Base-by-base conservation (phyloP, 257 asterid genomes). In the Apocynum venetum region DNA sequence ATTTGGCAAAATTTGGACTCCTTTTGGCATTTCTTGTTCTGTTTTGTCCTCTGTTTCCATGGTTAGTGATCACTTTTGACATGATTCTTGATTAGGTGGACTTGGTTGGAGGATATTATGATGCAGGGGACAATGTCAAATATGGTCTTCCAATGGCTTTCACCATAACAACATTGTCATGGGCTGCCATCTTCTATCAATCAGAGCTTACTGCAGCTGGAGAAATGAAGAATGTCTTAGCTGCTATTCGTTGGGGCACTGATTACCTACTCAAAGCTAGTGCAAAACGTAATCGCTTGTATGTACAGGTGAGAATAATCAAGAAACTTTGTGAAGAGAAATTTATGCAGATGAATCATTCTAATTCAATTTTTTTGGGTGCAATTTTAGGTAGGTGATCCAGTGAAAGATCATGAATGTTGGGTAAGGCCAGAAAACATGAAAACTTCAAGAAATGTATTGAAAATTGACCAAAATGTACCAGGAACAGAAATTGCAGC, bases 401-500 rank as follows among this genome's bases (percentile, higher is more conserved):
- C 98, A 0, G 79, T 44, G 20, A 77, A 82, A 78, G 98, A 93
- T 76, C 97, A 93, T 38, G 87, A 85, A 49, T 93, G 98, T 69
- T 91, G 98, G 98, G 60, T 77, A 14, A 80, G 90, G 82, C 97
- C 98, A 25, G 97, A 91, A 75, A 86, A 88, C 88, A 90, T 93
- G 98, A 76, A 85, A 64, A 87, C 93, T 6, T 90, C 96, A 0
- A 82, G 96, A 76, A 88, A 81, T 12, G 83, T 93, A 2, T 43
- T 88, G 57, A 85, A 83, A 84, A 89, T 93, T 71, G 96, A 90
- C 51, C 64, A 66, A 13, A 79, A 43, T 41, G 72, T 75, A 35
- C 98, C 97, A 3, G 98, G 96, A 44, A 91, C 96, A 0, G 98
- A 93, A 86, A 86, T 93, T 63, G 96, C 90, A 25, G 98, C 90